Conservation (phyloP, 441 rosid species). For the Syzygium malaccense region DNA sequence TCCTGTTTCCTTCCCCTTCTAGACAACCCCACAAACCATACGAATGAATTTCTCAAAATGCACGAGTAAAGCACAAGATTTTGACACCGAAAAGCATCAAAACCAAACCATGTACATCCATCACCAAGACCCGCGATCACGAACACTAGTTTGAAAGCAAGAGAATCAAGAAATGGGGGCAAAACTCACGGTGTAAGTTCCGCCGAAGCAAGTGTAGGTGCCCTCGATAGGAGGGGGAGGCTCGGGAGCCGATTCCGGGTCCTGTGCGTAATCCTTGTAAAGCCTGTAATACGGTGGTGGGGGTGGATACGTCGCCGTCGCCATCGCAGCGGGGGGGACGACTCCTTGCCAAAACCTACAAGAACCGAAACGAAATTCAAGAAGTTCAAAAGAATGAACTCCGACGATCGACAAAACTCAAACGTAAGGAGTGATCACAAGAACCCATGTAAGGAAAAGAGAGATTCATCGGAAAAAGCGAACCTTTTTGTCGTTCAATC, state of each 20-base stretch:
- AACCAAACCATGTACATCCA: not conserved
- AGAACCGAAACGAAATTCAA: not conserved
- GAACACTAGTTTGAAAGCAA: not conserved
- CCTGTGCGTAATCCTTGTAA: slow-evolving; percentile 65
- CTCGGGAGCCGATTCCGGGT: slow-evolving; percentile 66
- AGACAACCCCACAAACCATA: not conserved
- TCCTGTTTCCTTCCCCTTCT: not conserved
- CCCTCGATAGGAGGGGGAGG: slow-evolving; percentile 83
- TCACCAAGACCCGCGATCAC: not conserved
- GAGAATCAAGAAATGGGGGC: not conserved
- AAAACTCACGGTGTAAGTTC: slow-evolving; percentile 55
- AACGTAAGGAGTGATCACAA: not conserved
- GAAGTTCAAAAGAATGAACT: accelerated
- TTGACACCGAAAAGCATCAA: not conserved
- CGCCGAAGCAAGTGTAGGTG: slow-evolving; percentile 64
- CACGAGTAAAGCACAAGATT: not conserved
- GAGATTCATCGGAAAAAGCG: not conserved
- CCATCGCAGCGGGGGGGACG: slow-evolving; percentile 36
- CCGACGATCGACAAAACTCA: not conserved
- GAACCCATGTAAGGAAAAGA: not conserved
- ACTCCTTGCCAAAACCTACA: not conserved
- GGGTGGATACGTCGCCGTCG: slow-evolving; percentile 88
- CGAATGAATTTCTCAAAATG: not conserved
- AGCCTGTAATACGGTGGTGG: slow-evolving; percentile 87
- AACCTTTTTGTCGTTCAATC: not conserved